Conservation (phyloP, 345 rosid genomes). For the Erysimum cheiranthoides region DNA sequence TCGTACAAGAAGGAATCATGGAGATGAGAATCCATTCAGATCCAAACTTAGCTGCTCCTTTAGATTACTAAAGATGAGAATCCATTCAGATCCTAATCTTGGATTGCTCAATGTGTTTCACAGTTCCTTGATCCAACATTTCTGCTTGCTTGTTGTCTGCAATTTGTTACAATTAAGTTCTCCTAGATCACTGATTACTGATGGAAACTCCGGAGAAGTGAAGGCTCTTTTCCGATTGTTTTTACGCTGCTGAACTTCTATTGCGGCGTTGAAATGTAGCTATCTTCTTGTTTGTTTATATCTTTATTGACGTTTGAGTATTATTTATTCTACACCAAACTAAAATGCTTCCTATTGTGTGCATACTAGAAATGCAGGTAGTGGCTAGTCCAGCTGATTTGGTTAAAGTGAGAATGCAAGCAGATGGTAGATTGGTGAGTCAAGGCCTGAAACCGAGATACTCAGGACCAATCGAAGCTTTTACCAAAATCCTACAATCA, state of each 20-base stretch:
- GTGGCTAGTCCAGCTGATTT: constrained; percentile 96
- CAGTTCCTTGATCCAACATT: background rate
- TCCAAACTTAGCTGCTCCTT: background rate
- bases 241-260: background rate
- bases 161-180: background rate
- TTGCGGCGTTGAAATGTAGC: background rate
- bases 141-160: background rate
- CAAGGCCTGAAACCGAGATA: constrained; percentile 76
- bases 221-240: background rate
- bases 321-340: background rate
- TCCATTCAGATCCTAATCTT: constrained; percentile 1
- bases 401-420: constrained; percentile 94
- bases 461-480: constrained; percentile 67
- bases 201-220: background rate
- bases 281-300: background rate
- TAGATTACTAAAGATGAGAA: background rate
- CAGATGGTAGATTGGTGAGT: constrained; percentile 60
- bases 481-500: constrained; percentile 55
- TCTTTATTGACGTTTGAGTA: constrained; percentile 1
- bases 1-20: background rate
- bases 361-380: constrained; percentile 61
- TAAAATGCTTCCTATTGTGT: constrained; percentile 27
- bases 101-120: background rate
- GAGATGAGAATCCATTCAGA: constrained; percentile 1
- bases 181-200: background rate